Evolutionary conservation across 805 yeast species (phyloP).

Genomic region (Maudiozyma pseudohumilis): DNA sequence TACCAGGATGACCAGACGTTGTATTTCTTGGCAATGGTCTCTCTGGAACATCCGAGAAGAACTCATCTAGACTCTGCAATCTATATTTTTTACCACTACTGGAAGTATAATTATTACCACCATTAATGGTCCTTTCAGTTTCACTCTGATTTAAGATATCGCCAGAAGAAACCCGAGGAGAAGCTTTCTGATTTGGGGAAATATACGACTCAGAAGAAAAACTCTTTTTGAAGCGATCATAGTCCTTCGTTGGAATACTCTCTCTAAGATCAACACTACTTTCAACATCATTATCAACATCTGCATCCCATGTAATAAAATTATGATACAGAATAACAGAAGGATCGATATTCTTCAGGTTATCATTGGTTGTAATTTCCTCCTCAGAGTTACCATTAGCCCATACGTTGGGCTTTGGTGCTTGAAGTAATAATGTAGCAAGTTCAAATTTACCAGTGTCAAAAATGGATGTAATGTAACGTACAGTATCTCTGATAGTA

Average conservation of each 20-base stretch:
- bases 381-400: background rate
- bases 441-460: conserved; percentile 44
- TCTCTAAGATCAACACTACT: conserved; percentile 27
- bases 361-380: background rate
- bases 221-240: conserved; percentile 27
- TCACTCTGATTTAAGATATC: background rate
- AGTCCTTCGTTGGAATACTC: conserved; percentile 34
- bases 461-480: conserved; percentile 58
- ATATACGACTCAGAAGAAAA: conserved; percentile 23
- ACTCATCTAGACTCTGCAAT: conserved; percentile 78
- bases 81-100: conserved; percentile 36
- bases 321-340: conserved; percentile 6
- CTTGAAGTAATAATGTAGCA: conserved; percentile 63
- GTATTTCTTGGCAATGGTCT: conserved; percentile 6
- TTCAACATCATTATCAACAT: conserved; percentile 1
- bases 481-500: conserved; percentile 78
- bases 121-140: background rate
- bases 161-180: too few species aligned
- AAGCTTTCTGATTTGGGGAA: too few species aligned
- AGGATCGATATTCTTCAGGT: conserved; percentile 3
- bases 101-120: conserved; percentile 8
- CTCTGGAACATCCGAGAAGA: conserved; percentile 46
- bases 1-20: conserved; percentile 3
- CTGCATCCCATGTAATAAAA: conserved; percentile 16
- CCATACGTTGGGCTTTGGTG: conserved; percentile 46